Base-by-base conservation (phyloP, 2,329 filamentous ascomycete species). In the Ophioceras dolichostomum region DNA sequence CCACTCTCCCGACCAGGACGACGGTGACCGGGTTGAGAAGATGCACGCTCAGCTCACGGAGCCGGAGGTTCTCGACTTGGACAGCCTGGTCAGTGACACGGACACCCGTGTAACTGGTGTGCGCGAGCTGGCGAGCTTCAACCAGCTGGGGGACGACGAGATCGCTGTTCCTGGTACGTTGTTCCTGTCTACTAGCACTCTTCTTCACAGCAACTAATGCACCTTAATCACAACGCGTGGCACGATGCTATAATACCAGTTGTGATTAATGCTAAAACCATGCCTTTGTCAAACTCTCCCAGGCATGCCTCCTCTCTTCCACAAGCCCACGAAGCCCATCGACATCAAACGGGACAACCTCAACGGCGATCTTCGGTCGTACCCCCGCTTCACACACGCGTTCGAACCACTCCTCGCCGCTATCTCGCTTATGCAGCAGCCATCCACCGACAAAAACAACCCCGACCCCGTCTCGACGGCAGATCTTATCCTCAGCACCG, bases 381-480 rank as follows among this genome's bases (percentile, higher is more conserved):
- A 38, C 24, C 40, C 44, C 0, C 26, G 16, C 2, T 51, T 42
- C 40, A 41, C 31, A 0, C 32, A 47, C 27, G 10, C 18, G 3
- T 46, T 50, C 6, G 49, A 51, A 18, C 48, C 48, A 1, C 41
- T 49, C 12, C n/a, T 49, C 2, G 44, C 40, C 4, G 39, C 48
- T 9, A 38, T 49, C 27, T 30, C 43, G 18, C 33, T 34, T 21
- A 44, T 41, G 39, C 9, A 32, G 10, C 42, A 42, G 3, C 16
- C 7, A 5, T 38, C 42, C 22, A 26, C 8, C 22, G 8, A 26
- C 22, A 26, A 7, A 26, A 26, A 12, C 22, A 12, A 26, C 22
- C 8, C 12, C 21, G 24, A 41, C 27, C 4, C 43, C 4, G 27
- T 47, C 29, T 27, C 24, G 0, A 21, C 39, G 1, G 36, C 40